phyloP scores from a whole-genome alignment of 176 grass and related monocot genomes.

The Luzula sylvatica region DNA sequence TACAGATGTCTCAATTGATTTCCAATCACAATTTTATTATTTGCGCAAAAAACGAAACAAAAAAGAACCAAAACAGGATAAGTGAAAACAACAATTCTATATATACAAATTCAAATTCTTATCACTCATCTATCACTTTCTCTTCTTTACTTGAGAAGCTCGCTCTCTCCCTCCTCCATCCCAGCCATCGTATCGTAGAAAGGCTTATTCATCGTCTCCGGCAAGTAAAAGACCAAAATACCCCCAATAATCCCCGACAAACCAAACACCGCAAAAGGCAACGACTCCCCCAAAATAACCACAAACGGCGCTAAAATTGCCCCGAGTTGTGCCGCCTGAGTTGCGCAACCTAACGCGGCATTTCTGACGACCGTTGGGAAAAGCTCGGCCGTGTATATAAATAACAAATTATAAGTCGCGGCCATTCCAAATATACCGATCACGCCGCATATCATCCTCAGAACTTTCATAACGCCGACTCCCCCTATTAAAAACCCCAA shows the following conservation, averaged over 20 bases:
- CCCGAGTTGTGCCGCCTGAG: constrained; percentile 48
- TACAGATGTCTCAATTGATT: neutral
- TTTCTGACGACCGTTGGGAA: constrained; percentile 84
- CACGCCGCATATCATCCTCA: constrained; percentile 55
- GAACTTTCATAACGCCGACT: constrained; percentile 25
- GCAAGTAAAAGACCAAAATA: constrained; percentile 36
- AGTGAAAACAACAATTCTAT: neutral
- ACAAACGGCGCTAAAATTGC: constrained; percentile 70
- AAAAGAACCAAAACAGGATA: neutral
- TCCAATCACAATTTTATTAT: neutral
- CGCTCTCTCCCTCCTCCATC: constrained; percentile 51
- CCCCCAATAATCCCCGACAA: constrained; percentile 40
- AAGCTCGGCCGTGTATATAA: constrained; percentile 73
- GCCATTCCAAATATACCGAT: constrained; percentile 77
- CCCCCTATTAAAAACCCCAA: constrained; percentile 27
- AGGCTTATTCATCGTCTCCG: constrained; percentile 71
- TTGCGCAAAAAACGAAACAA: neutral
- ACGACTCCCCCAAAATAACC: constrained; percentile 43
- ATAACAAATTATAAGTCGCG: constrained; percentile 65
- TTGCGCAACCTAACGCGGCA: constrained; percentile 43
- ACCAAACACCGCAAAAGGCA: constrained; percentile 71
- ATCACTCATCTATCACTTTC: neutral
- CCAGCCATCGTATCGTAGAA: constrained; percentile 77
- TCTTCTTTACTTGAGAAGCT: constrained; percentile 15
- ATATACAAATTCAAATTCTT: constrained; percentile 4